Base-by-base conservation (phyloP, 768 basidiomycete species). In the Russula lepida region DNA sequence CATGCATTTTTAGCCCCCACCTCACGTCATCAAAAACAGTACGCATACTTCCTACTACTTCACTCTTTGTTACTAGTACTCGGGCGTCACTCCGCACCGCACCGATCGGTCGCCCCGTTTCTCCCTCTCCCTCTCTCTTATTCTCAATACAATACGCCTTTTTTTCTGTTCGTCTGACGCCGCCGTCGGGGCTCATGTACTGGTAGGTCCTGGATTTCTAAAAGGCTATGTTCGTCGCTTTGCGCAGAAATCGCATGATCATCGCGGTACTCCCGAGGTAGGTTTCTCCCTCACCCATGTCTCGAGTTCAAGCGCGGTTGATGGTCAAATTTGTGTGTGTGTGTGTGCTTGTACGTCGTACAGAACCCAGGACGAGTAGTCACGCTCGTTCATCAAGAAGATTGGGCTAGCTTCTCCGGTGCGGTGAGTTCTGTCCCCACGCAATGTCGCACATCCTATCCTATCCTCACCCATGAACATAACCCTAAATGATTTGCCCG, bases 201-300 rank as follows among this genome's bases (percentile, higher is more conserved):
- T n/a, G 8, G 35, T 59, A 88, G 89, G 78, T 0, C 78, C 89
- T 0, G 94, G 94, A 11, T 97, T 86, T 68, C 75, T 97, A 66
- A 95, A 93, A 74, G 90, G 90, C 35, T 93, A 92, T 62, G 89
- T 95, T 0, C 82, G 93, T 1, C 78, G 94, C 28, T 97, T 97
- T 68, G 91, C 93, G 0, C 92, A 95, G 73, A 82, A 83, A 69
- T 95, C 92, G 58, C 89, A 92, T 70, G 94, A 98, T 69, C 94
- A 98, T 72, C 81, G 94, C 12, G 94, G 94, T 21, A 95, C 92
- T 0, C 89, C 85, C 2, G 86, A 92, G 76, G 87, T 89, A 58
- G 6, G 21, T 25, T 37, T n/a, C n/a, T n/a, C 4, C 25, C 2
- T 28, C 6, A 17, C 64, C 5, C 46, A 4, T 23, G 12, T 25